These are phyloP conservation scores for Ettlia oleoabundans DNA, from an alignment of 139 green algal genomes.

Conservation along the genomic window DNA sequence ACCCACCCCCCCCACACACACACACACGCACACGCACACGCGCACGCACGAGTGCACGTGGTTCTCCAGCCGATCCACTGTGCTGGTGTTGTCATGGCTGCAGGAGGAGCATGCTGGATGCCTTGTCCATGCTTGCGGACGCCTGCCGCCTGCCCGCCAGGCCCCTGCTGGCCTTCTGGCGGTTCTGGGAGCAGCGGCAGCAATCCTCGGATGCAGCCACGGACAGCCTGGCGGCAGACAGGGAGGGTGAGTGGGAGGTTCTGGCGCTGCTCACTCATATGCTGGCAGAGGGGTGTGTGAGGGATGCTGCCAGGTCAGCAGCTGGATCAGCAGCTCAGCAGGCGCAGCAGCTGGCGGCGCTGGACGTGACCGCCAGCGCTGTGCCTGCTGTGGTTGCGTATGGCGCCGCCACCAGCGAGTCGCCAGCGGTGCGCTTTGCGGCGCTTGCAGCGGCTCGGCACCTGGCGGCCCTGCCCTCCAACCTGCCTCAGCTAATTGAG, in stretches of 20 bases:
- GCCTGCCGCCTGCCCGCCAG: background rate
- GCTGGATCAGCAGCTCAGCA: no score
- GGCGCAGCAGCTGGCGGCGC: background rate
- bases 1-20: no score
- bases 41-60: no score
- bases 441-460: background rate
- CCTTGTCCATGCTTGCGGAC: background rate
- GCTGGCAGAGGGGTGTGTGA: conserved; percentile 11
- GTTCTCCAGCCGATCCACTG: background rate
- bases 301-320: background rate
- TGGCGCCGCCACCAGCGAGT: background rate
- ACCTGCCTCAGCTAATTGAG: background rate
- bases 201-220: background rate
- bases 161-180: conserved; percentile 16
- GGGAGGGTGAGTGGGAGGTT: background rate
- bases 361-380: background rate
- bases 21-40: no score
- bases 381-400: conserved; percentile 2
- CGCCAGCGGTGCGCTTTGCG: background rate
- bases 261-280: conserved; percentile 20
- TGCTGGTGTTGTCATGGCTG: no score
- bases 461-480: conserved; percentile 1
- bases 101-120: background rate
- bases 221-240: background rate
- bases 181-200: conserved; percentile 8